Conservation (phyloP, 2,329 filamentous ascomycete genomes). For the Chrysoporthe puriensis region DNA sequence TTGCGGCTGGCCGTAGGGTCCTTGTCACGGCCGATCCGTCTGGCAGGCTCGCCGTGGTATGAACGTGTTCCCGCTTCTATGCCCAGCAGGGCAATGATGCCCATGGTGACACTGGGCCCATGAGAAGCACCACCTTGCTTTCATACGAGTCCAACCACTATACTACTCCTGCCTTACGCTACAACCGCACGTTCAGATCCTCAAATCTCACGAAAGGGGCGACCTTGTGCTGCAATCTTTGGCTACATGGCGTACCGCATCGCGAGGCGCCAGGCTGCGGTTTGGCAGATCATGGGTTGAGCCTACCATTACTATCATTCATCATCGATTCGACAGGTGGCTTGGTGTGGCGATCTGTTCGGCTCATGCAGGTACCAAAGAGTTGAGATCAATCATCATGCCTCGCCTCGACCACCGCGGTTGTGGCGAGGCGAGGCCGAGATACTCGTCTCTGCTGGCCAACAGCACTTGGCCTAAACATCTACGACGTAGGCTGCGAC, state of each 20-base stretch:
- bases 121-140: background rate
- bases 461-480: background rate
- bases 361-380: background rate
- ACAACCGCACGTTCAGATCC: background rate
- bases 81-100: background rate
- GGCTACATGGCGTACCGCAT: background rate
- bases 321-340: background rate
- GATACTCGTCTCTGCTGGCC: background rate
- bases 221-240: background rate
- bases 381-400: background rate
- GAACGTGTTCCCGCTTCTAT: background rate
- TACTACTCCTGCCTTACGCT: background rate
- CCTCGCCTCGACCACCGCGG: background rate
- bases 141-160: background rate
- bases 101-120: background rate
- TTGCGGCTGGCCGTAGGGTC: background rate
- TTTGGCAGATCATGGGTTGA: background rate
- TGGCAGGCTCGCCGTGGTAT: background rate
- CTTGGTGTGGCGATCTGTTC: conserved; percentile 2
- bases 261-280: conserved; percentile 1
- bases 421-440: background rate
- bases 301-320: background rate
- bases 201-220: background rate
- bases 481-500: background rate
- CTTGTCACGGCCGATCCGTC: background rate